phyloP scores from a whole-genome alignment of 139 green algal genomes.

The Coelastrella sp. region DNA sequence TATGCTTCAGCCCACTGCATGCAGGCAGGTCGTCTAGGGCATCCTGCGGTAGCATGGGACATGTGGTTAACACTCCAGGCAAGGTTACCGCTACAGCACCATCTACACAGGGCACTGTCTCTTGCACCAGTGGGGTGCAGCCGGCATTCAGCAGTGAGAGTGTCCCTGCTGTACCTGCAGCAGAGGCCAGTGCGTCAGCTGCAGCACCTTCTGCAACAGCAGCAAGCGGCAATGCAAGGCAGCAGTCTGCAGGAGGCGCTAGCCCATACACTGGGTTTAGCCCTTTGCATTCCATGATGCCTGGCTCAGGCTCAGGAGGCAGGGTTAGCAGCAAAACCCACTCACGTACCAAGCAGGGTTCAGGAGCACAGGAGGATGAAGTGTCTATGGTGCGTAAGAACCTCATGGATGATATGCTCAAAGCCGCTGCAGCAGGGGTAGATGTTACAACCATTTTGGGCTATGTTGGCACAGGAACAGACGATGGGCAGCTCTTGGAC shows the following conservation, averaged over 20 bases:
- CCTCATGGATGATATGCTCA: slow-evolving; percentile 22
- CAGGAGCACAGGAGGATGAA: neutral
- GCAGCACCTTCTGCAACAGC: slow-evolving; percentile 15
- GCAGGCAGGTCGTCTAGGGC: slow-evolving; percentile 1
- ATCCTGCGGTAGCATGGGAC: neutral
- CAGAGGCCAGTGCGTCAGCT: too few species aligned
- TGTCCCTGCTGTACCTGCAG: too few species aligned
- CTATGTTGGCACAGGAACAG: neutral
- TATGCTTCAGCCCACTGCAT: slow-evolving; percentile 42
- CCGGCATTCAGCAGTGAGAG: neutral
- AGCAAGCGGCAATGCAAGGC: neutral
- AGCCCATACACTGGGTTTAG: neutral
- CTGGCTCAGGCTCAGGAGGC: slow-evolving; percentile 21
- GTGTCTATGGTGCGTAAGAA: slow-evolving; percentile 22
- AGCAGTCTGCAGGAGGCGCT: neutral
- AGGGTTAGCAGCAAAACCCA: slow-evolving; percentile 31
- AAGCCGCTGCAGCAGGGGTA: neutral
- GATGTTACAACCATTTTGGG: neutral
- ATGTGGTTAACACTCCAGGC: neutral
- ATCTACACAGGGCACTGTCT: neutral
- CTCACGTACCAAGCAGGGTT: neutral
- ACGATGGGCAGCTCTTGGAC: neutral
- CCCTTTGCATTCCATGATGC: slow-evolving; percentile 11
- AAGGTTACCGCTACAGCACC: neutral
- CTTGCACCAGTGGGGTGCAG: neutral